phyloP scores from a whole-genome alignment of 345 rosid species.

The Populus alba region DNA sequence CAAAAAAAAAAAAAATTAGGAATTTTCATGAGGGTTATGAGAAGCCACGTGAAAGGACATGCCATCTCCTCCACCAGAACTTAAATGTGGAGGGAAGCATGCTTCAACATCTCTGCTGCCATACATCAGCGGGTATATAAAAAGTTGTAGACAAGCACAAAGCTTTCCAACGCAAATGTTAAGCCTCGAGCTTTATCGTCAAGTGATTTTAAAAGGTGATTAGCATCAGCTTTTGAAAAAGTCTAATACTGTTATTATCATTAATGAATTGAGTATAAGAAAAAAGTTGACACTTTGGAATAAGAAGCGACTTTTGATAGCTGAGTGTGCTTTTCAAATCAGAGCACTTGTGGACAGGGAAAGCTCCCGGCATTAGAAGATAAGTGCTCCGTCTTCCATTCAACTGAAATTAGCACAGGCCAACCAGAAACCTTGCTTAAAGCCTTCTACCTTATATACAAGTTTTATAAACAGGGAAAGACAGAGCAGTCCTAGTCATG shows the following conservation, averaged over 20 bases:
- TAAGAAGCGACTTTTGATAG: constrained; percentile 12
- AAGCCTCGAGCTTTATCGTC: too few species aligned
- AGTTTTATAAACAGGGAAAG: not conserved
- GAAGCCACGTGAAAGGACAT: too few species aligned
- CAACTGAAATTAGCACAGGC: not conserved
- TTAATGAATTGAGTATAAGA: not conserved
- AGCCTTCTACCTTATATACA: not conserved
- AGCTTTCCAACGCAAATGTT: too few species aligned
- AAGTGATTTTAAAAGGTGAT: too few species aligned
- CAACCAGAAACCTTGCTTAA: not conserved
- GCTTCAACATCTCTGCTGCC: too few species aligned
- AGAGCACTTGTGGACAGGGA: constrained; percentile 8
- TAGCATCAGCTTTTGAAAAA: too few species aligned
- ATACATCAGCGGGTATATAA: too few species aligned
- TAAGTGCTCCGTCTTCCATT: constrained; percentile 20
- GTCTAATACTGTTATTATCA: not conserved
- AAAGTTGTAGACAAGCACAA: too few species aligned
- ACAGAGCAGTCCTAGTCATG: constrained; percentile 4
- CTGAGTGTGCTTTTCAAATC: constrained; percentile 25
- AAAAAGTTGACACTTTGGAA: not conserved
- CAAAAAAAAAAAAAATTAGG: too few species aligned
- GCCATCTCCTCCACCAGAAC: too few species aligned
- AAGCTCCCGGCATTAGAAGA: constrained; percentile 4
- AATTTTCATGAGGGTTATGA: too few species aligned
- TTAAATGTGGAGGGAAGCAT: too few species aligned